Conservation (phyloP, 1,139 yeast genomes). For the Lodderomyces beijingensis region DNA sequence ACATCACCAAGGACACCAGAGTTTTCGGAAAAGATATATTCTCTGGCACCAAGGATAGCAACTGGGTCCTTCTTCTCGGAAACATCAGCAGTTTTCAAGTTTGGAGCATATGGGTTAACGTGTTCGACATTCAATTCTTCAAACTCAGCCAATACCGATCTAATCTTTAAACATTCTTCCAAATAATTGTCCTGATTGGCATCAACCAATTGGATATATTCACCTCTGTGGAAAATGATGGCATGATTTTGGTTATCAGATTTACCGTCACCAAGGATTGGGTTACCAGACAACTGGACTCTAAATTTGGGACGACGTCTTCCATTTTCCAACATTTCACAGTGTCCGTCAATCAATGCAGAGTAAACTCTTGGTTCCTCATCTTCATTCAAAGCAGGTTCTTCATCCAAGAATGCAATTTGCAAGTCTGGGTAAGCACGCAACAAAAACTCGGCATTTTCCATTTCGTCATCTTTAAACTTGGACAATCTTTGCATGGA, state of each 20-base stretch:
- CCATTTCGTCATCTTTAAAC: constrained; percentile 96
- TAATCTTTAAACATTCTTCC: constrained; percentile 96
- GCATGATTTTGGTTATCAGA: constrained; percentile 99
- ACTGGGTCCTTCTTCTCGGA: constrained; percentile 62
- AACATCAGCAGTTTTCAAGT: constrained; percentile 39
- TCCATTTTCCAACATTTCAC: constrained; percentile 96
- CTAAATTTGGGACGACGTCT: constrained; percentile 98
- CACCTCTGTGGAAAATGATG: constrained; percentile 96
- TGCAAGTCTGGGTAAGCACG: constrained; percentile 99
- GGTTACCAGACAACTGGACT: constrained; percentile 96
- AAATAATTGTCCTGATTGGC: constrained; percentile 98
- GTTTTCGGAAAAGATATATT: constrained; percentile 97
- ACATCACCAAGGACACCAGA: constrained; percentile 99
- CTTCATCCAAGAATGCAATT: constrained; percentile 97
- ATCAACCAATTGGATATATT: constrained; percentile 94
- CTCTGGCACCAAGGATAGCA: constrained; percentile 99
- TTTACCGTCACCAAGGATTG: constrained; percentile 99
- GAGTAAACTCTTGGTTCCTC: constrained; percentile 98
- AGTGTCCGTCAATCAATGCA: constrained; percentile 96
- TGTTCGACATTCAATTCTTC: constrained; percentile 91
- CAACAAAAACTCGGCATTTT: constrained; percentile 94
- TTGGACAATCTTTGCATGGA: constrained; percentile 98
- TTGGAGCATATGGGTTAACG: constrained; percentile 73
- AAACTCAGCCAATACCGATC: constrained; percentile 96
- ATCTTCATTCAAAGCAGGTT: constrained; percentile 81